These are phyloP conservation scores for Penicillium manginii DNA, from an alignment of 495 filamentous ascomycete species.

Conservation along the genomic window DNA sequence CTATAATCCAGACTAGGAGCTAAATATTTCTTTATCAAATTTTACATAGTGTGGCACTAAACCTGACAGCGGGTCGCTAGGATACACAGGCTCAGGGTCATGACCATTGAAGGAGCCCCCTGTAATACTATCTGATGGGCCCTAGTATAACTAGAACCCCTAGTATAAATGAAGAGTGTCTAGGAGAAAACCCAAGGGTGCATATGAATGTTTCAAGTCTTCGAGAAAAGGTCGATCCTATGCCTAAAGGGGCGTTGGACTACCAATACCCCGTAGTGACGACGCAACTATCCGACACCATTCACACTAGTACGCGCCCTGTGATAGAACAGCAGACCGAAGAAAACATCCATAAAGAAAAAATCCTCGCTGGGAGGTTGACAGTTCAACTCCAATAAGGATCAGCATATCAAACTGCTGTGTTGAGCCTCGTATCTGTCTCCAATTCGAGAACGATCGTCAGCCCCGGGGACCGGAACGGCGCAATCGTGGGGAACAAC, in stretches of 20 bases:
- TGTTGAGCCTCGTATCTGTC: slow-evolving; percentile 6
- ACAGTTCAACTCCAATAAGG: not conserved
- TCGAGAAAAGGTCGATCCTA: not conserved
- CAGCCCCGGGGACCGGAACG: not conserved
- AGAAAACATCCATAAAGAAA: too few species aligned
- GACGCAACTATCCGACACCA: not conserved
- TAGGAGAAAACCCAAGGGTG: not conserved
- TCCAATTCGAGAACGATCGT: slow-evolving; percentile 1
- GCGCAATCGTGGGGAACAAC: slow-evolving; percentile 1
- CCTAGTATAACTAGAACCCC: too few species aligned
- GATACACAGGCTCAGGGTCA: too few species aligned
- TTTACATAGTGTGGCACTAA: too few species aligned
- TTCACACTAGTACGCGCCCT: not conserved
- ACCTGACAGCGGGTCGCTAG: too few species aligned
- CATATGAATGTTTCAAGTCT: not conserved
- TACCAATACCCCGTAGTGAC: not conserved
- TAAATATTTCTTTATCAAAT: too few species aligned
- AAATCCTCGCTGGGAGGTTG: too few species aligned
- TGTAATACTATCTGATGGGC: too few species aligned
- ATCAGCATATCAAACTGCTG: not conserved
- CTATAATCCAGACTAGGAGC: too few species aligned
- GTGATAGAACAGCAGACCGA: not conserved
- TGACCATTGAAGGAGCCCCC: too few species aligned
- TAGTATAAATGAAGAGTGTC: too few species aligned
- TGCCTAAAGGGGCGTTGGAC: slow-evolving; percentile 1